Base-by-base conservation (phyloP, 495 filamentous ascomycete genomes). In the Talaromyces trachyspermus region DNA sequence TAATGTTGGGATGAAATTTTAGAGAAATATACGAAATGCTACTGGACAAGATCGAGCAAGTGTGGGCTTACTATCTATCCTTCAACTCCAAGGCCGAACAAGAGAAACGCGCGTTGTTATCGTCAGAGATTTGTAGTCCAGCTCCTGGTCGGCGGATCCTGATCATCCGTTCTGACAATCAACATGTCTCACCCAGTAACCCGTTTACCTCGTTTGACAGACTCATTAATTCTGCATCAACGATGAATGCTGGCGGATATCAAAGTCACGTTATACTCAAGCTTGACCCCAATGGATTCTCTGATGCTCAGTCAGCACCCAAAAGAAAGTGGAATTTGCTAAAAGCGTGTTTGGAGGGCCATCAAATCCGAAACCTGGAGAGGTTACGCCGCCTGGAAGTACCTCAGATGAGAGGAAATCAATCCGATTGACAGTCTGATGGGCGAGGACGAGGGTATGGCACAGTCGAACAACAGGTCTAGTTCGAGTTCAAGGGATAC, bases 141-240 rank as follows among this genome's bases (percentile, higher is more conserved):
- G 89, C 89, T 2, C 92, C 94, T n/a, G 84, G 86, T 32, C 86
- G 92, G 40, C 76, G 89, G 45, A 85, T 98, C 45, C 76, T 95
- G 45, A 97, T 98, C 56, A 87, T 96, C 43, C 81, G 89, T 46
- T 92, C 86, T 53, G 92, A 98, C 58, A 68, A 81, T 42, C 78
- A 79, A 44, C 59, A 76, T 23, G 54, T 64, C 8, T 77, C 82
- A 25, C 74, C 75, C 14, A 63, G 70, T 5, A 72, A 61, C 50
- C 61, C 79, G 17, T 85, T 85, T 41, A 71, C 84, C 14, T 80
- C 81, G 0, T 85, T 85, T 52, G 82, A 86, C 52, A 74, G 78
- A 15, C 66, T 84, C 19, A 58, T 81, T 12, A 65, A 71, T 19
- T 64, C 71, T 2, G 56, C 58, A 18, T 57, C 62, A 10, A 51